Conservation (phyloP, 352 stramenopile genomes). For the Aphanomyces invadans region DNA sequence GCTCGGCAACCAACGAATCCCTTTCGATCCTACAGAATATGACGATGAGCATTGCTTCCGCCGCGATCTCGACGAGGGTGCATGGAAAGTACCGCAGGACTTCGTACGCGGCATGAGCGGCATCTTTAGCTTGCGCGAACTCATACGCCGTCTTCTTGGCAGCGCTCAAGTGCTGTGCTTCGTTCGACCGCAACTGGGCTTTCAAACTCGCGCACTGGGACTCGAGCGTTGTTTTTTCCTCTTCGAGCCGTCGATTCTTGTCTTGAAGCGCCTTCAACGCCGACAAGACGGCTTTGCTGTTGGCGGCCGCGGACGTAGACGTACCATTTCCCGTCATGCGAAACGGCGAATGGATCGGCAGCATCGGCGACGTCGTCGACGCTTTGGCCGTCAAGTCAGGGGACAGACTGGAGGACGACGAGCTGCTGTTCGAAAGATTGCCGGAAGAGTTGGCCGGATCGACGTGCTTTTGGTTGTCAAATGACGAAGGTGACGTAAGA, state of each 20-base stretch:
- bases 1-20: slow-evolving; percentile 51
- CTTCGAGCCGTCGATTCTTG: slow-evolving; percentile 62
- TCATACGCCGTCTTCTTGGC: slow-evolving; percentile 65
- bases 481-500: background rate
- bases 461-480: slow-evolving; percentile 33
- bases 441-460: slow-evolving; percentile 21
- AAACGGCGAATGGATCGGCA: background rate
- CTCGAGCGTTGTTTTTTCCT: slow-evolving; percentile 47
- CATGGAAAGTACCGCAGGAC: slow-evolving; percentile 29
- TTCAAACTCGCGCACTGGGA: slow-evolving; percentile 58
- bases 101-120: slow-evolving; percentile 54
- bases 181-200: slow-evolving; percentile 37
- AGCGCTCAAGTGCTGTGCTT: background rate
- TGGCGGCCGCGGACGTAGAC: slow-evolving; percentile 29
- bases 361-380: background rate
- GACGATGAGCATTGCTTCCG: background rate
- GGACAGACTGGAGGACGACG: background rate
- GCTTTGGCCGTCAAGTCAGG: slow-evolving; percentile 19
- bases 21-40: slow-evolving; percentile 30
- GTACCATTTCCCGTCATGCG: background rate
- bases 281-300: slow-evolving; percentile 58
- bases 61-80: no score
- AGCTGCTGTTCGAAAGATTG: slow-evolving; percentile 12
- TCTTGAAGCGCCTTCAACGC: slow-evolving; percentile 73
- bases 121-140: slow-evolving; percentile 57